Percentiles rank a stretch among this genome's conserved stretches.
These are phyloP conservation scores for Backusella mclennaniae DNA, from an alignment of 192 early-diverging fungal species.

Conservation along the genomic window DNA sequence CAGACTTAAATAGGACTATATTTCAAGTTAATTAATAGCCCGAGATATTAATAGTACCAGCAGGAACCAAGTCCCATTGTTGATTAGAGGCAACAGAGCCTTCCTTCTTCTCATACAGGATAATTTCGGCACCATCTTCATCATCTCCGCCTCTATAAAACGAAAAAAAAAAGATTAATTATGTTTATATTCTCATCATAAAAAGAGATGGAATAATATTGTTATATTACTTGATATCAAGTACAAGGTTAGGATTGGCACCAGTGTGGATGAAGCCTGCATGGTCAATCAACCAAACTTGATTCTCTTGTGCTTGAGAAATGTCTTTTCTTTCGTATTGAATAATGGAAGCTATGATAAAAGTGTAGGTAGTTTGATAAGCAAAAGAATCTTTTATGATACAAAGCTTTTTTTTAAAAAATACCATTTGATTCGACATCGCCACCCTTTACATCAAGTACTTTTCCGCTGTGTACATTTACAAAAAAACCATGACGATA, in stretches of 20 bases:
- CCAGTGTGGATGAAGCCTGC: slow-evolving; percentile 23
- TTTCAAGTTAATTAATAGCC: background rate
- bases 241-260: slow-evolving; percentile 17
- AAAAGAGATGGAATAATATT: background rate
- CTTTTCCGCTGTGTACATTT: slow-evolving; percentile 25
- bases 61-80: slow-evolving; percentile 21
- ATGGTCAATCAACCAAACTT: slow-evolving; percentile 17
- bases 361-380: background rate
- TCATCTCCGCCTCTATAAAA: slow-evolving; percentile 13
- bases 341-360: slow-evolving; percentile 10
- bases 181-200: background rate
- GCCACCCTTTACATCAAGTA: slow-evolving; percentile 24
- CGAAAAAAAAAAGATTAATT: background rate
- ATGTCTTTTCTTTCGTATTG: slow-evolving; percentile 19
- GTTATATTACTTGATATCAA: slow-evolving; percentile 16
- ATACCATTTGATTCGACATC: slow-evolving; percentile 9
- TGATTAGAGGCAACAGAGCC: slow-evolving; percentile 25
- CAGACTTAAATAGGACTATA: background rate
- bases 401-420: background rate
- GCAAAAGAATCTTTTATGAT: background rate
- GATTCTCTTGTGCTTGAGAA: background rate
- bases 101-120: slow-evolving; percentile 24
- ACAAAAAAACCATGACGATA: slow-evolving; percentile 20
- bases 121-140: slow-evolving; percentile 17
- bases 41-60: background rate